Evolutionary conservation across 257 asterid genomes (phyloP), one percentile per base, ranked within the genome.

Genomic region (Fraxinus excelsior): DNA sequence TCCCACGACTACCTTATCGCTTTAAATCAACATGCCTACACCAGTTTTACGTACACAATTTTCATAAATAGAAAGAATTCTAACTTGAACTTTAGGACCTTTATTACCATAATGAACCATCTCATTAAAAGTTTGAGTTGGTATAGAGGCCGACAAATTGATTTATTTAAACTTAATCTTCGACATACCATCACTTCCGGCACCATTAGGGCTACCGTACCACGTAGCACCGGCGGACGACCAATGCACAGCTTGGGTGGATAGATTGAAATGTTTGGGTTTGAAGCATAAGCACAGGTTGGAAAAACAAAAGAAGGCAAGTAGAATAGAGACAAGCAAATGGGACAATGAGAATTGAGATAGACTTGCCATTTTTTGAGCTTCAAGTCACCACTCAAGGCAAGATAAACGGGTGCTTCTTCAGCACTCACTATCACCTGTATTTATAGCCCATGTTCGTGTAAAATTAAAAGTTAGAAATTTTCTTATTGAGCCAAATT

Each of bases 201-300:
- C 90, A 1, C 97, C 97, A 16, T 88, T 25, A 3, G 96, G 84
- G 82, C 88, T 84, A 81, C 97, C 97, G 14, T 90, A 91, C 96
- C 96, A 90, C 0, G 96, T 91, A n/a, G 97, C 97, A 0, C 86
- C 90, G 44, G 94, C 97, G 7, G 89, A 3, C 0, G 79, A 72
- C 96, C 96, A 90, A 56, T 79, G 86, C 44, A 80, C 31, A 9
- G 72, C 78, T 12, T 34, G 10, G 14, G 84, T 76, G 29, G 94
- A 81, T 35, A 77, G 74, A 53, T 85, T 87, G 72, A 84, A 75
- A 35, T 80, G 79, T 51, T 77, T 84, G 76, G 83, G 78, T 71
- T 76, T 82, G 73, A 74, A 79, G 80, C 83, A 65, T n/a, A 60
- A 23, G 79, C 90, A 82, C 16, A 67, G 66, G 74, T 56, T 65